Conservation (phyloP, 192 early-diverging fungal species). For the Umbelopsis sp. region DNA sequence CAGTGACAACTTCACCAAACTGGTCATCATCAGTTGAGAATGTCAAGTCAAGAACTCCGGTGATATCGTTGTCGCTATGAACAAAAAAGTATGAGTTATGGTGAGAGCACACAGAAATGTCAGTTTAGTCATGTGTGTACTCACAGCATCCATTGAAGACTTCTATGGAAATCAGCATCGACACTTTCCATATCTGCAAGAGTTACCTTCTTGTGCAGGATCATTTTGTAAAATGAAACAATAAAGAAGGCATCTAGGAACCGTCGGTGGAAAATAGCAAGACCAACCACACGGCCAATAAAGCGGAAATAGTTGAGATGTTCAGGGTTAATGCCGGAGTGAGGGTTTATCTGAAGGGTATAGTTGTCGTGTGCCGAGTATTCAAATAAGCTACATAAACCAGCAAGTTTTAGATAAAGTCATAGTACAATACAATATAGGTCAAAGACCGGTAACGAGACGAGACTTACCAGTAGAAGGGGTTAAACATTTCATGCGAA, state of each 20-base stretch:
- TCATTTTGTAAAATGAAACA: slow-evolving; percentile 95
- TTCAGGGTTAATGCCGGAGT: slow-evolving; percentile 91
- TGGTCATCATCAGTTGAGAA: slow-evolving; percentile 88
- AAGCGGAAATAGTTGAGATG: slow-evolving; percentile 97
- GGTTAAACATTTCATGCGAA: slow-evolving; percentile 98
- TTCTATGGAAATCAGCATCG: slow-evolving; percentile 86
- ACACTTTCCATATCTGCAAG: slow-evolving; percentile 92
- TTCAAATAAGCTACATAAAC: slow-evolving; percentile 89
- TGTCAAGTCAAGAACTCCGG: slow-evolving; percentile 78
- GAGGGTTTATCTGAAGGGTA: slow-evolving; percentile 95
- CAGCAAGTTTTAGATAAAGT: too few relatives aligned
- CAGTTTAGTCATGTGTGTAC: slow-evolving; percentile 13
- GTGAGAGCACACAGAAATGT: too few relatives aligned
- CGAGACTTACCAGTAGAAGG: slow-evolving; percentile 63
- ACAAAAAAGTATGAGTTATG: not conserved
- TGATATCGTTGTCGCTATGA: slow-evolving; percentile 77
- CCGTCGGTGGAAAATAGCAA: slow-evolving; percentile 96
- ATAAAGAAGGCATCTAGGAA: slow-evolving; percentile 95
- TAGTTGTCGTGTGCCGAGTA: slow-evolving; percentile 97
- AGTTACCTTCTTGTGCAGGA: slow-evolving; percentile 84
- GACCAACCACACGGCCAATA: slow-evolving; percentile 91
- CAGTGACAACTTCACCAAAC: slow-evolving; percentile 82
- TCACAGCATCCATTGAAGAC: slow-evolving; percentile 87
- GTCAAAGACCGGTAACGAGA: too few relatives aligned
- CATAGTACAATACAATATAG: too few relatives aligned